Conservation (phyloP, 208 protist species). For the Lotmaria passim region DNA sequence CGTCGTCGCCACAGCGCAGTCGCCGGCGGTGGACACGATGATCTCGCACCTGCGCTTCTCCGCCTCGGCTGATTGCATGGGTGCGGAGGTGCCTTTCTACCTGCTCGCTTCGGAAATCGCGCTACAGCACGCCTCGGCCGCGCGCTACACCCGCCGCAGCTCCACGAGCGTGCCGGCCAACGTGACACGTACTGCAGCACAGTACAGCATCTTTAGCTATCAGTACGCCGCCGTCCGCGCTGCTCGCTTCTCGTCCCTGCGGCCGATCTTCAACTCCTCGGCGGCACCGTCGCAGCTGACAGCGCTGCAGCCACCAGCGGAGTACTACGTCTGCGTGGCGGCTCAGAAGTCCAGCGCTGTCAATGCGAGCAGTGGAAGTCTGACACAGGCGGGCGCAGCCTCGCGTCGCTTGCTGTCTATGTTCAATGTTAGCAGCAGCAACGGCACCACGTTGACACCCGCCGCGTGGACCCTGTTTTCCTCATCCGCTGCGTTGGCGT, state of each 20-base stretch:
- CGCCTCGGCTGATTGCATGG: conserved; percentile 51
- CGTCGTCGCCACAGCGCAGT: conserved; percentile 22
- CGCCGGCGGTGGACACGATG: conserved; percentile 25
- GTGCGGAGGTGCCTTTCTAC: conserved; percentile 34
- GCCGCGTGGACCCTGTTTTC: too few relatives aligned
- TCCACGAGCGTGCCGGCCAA: background rate
- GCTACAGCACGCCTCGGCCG: conserved; percentile 3
- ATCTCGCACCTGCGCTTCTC: conserved; percentile 56
- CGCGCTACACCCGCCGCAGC: conserved; percentile 28
- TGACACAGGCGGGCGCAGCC: conserved; percentile 6
- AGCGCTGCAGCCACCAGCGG: conserved; percentile 33
- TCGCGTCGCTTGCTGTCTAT: conserved; percentile 27
- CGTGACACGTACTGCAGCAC: background rate
- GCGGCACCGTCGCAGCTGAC: conserved; percentile 5
- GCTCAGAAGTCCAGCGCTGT: conserved; percentile 35
- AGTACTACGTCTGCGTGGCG: conserved; percentile 71
- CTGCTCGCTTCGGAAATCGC: conserved; percentile 37
- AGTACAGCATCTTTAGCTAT: conserved; percentile 49
- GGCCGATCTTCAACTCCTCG: conserved; percentile 41
- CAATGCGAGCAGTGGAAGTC: background rate
- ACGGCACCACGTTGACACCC: too few relatives aligned
- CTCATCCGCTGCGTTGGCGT: background rate
- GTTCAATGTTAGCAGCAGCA: conserved; percentile 24
- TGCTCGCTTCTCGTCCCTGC: conserved; percentile 18
- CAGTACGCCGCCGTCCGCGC: conserved; percentile 46